Conservation (phyloP, 441 rosid species). For the Erysimum cheiri region DNA sequence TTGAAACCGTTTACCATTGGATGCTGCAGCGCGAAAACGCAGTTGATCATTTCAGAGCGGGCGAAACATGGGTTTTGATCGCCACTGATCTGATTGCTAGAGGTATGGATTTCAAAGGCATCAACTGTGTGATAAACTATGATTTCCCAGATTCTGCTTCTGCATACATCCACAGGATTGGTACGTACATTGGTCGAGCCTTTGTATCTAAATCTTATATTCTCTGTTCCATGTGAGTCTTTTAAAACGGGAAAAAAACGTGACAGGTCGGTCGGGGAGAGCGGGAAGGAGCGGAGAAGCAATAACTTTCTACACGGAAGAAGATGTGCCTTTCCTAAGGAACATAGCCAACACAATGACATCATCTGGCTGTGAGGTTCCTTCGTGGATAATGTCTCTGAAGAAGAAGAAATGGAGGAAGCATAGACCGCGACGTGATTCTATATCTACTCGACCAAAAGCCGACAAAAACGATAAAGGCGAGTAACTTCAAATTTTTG, state of each 20-base stretch:
- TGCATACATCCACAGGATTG: conserved; percentile 93
- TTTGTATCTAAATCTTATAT: background rate
- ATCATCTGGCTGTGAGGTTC: conserved; percentile 89
- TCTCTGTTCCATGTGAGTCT: background rate
- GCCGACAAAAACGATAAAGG: conserved; percentile 42
- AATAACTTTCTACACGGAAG: conserved; percentile 82
- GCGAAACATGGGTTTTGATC: conserved; percentile 92
- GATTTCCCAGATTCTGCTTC: conserved; percentile 94
- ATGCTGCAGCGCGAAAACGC: conserved; percentile 75
- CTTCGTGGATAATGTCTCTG: conserved; percentile 77
- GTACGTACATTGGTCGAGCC: conserved; percentile 55
- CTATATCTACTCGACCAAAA: conserved; percentile 70
- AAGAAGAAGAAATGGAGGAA: conserved; percentile 78
- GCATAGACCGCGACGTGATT: conserved; percentile 78
- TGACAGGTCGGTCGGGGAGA: conserved; percentile 89
- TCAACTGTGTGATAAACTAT: conserved; percentile 86
- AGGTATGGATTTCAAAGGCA: conserved; percentile 98
- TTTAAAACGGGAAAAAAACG: conserved; percentile 18
- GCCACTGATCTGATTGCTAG: conserved; percentile 98
- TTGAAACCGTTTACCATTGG: conserved; percentile 9
- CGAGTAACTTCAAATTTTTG: conserved; percentile 14
- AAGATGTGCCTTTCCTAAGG: conserved; percentile 72
- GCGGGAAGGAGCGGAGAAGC: conserved; percentile 96
- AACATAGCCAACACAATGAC: conserved; percentile 86
- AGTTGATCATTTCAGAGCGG: conserved; percentile 82